Conservation (phyloP, 2,329 filamentous ascomycete genomes). For the Trichoderma cornu-damae region DNA sequence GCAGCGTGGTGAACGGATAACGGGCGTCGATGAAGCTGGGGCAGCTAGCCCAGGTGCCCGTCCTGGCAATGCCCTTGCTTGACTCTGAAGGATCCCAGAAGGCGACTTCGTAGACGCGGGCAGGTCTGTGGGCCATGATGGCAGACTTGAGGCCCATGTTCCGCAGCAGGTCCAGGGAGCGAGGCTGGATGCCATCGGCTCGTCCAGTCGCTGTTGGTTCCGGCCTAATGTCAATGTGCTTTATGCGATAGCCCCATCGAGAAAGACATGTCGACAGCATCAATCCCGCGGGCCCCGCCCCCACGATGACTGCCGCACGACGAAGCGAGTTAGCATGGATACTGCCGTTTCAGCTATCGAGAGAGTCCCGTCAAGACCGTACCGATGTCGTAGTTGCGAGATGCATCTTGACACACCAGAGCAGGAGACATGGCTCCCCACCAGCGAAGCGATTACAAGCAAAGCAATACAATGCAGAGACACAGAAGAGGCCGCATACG, state of each 20-base stretch:
- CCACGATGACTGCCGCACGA: slow-evolving; percentile 67
- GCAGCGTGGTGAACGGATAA: slow-evolving; percentile 64
- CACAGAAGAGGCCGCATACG: neutral
- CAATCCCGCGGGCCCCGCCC: slow-evolving; percentile 82
- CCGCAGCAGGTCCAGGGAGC: slow-evolving; percentile 77
- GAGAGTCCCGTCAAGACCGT: neutral
- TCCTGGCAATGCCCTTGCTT: slow-evolving; percentile 56
- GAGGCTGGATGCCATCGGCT: slow-evolving; percentile 86
- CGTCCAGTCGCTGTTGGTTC: slow-evolving; percentile 81
- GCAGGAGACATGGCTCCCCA: slow-evolving; percentile 7
- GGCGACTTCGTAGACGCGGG: slow-evolving; percentile 74
- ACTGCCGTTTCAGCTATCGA: neutral
- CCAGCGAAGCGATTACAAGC: neutral
- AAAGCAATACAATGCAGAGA: neutral
- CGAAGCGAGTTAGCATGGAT: neutral
- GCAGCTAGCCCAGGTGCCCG: slow-evolving; percentile 78
- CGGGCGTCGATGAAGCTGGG: slow-evolving; percentile 74
- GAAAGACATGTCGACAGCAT: slow-evolving; percentile 83
- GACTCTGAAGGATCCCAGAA: slow-evolving; percentile 63
- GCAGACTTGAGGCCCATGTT: slow-evolving; percentile 86
- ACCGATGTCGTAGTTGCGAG: slow-evolving; percentile 16
- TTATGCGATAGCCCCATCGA: slow-evolving; percentile 91
- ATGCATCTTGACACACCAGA: slow-evolving; percentile 4
- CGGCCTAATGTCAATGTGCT: slow-evolving; percentile 86
- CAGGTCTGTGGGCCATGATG: slow-evolving; percentile 83